Percentiles rank a stretch among this genome's conserved stretches.
Evolutionary conservation across 768 basidiomycete genomes (phyloP).

Genomic region (Suillus paluster): DNA sequence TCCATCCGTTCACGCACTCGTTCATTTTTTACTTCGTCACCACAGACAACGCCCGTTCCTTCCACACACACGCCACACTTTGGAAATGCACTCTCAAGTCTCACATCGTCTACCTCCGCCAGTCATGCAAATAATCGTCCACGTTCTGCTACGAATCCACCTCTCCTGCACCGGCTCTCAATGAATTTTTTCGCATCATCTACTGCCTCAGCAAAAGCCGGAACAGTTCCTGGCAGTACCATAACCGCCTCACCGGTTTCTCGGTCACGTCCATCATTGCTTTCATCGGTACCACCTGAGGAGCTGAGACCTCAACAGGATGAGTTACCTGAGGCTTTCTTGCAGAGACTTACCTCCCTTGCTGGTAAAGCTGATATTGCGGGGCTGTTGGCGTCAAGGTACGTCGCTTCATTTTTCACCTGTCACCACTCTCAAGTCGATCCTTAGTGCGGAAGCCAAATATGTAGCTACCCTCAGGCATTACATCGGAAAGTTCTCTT

Average conservation of each 20-base stretch:
- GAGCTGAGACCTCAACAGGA: slow-evolving; percentile 58
- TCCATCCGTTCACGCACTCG: slow-evolving; percentile 34
- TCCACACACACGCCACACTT: slow-evolving; percentile 15
- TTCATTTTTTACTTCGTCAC: slow-evolving; percentile 34
- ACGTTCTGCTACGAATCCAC: slow-evolving; percentile 66
- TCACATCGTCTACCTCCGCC: slow-evolving; percentile 17
- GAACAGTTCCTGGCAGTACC: slow-evolving; percentile 13
- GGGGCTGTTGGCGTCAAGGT: slow-evolving; percentile 83
- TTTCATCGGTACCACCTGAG: slow-evolving; percentile 47
- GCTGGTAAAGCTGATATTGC: slow-evolving; percentile 83
- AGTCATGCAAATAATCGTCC: slow-evolving; percentile 44
- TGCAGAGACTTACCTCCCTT: slow-evolving; percentile 62
- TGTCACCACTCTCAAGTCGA: slow-evolving; percentile 13
- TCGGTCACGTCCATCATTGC: slow-evolving; percentile 49
- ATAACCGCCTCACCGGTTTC: slow-evolving; percentile 28
- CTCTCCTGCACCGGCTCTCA: slow-evolving; percentile 71
- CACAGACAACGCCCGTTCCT: slow-evolving; percentile 19
- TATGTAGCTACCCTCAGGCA: slow-evolving; percentile 67
- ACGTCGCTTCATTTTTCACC: slow-evolving; percentile 18
- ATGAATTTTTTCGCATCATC: slow-evolving; percentile 62
- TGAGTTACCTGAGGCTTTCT: slow-evolving; percentile 74
- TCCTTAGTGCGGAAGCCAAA: slow-evolving; percentile 68
- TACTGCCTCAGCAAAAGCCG: slow-evolving; percentile 37
- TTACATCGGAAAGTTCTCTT: slow-evolving; percentile 81
- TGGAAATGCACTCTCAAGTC: slow-evolving; percentile 15